Conservation (phyloP, 2,329 filamentous ascomycete species). For the Macroventuria anomochaeta region DNA sequence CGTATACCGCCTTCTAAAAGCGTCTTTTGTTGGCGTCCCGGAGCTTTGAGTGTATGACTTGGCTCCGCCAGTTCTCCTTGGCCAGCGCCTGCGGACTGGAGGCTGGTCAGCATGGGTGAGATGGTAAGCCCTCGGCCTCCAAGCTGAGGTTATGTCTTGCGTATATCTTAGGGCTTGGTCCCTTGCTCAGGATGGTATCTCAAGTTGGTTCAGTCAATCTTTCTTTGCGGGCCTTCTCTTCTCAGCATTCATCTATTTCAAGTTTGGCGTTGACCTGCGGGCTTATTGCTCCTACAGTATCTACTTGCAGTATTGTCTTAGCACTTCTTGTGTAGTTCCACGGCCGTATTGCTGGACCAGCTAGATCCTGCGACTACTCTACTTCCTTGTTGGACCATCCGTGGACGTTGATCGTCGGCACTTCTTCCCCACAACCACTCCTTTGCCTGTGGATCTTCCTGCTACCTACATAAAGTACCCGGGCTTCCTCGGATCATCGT, state of each 20-base stretch:
- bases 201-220: constrained; percentile 2
- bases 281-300: constrained; percentile 7
- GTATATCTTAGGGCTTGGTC: constrained; percentile 23
- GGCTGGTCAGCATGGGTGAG: constrained; percentile 9
- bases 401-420: constrained; percentile 26
- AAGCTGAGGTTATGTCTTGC: constrained; percentile 4
- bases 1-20: constrained; percentile 21
- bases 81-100: constrained; percentile 24
- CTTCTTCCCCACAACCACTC: constrained; percentile 4
- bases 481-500: constrained; percentile 1
- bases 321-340: constrained; percentile 20
- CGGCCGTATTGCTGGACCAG: constrained; percentile 14
- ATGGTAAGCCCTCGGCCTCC: constrained; percentile 7
- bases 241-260: constrained; percentile 19
- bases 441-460: constrained; percentile 7
- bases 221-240: constrained; percentile 18
- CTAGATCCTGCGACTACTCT: constrained; percentile 23
- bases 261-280: constrained; percentile 13
- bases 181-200: constrained; percentile 14
- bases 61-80: constrained; percentile 29
- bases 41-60: constrained; percentile 36
- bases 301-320: constrained; percentile 11
- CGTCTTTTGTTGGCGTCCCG: constrained; percentile 8
- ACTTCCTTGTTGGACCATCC: constrained; percentile 3
- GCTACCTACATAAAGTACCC: constrained; percentile 6